Percentiles rank a stretch among this genome's conserved stretches.
Conservation (phyloP, 202 grass and related monocot species). For the Zoysia matrella region DNA sequence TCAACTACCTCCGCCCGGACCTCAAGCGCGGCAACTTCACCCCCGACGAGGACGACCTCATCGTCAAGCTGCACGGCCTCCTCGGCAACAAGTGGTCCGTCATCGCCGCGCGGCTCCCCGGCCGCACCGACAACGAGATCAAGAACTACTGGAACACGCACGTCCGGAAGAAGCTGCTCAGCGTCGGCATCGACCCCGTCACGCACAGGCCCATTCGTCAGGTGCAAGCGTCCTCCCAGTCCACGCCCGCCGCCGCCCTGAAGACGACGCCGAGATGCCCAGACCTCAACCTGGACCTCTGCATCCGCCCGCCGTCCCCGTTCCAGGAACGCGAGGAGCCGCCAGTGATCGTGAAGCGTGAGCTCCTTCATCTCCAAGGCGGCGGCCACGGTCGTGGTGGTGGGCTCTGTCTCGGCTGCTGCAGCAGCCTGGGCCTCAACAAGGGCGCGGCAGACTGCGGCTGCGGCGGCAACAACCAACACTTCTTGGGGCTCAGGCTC, state of each 20-base stretch:
- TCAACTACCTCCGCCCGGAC: constrained; percentile 90
- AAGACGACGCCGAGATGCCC: constrained; percentile 51
- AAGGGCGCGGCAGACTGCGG: constrained; percentile 49
- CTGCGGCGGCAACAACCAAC: constrained; percentile 21
- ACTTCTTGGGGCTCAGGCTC: constrained; percentile 56
- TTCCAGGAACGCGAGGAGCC: constrained; percentile 38
- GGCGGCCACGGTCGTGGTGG: no score
- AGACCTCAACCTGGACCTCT: constrained; percentile 91
- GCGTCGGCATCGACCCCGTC: constrained; percentile 71
- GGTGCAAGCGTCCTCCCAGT: no score
- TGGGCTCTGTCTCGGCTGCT: constrained; percentile 60
- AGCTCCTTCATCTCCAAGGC: not conserved
- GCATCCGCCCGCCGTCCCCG: constrained; percentile 86
- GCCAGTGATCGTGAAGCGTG: constrained; percentile 2
- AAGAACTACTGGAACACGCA: constrained; percentile 45
- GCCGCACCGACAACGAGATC: constrained; percentile 1
- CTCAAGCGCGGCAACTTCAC: constrained; percentile 91
- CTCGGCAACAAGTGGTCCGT: constrained; percentile 93
- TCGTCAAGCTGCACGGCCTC: constrained; percentile 69
- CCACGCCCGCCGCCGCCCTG: no score
- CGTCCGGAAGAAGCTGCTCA: constrained; percentile 66
- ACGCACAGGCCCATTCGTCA: constrained; percentile 64
- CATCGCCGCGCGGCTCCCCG: constrained; percentile 77
- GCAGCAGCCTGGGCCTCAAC: constrained; percentile 44
- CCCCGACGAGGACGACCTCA: constrained; percentile 74